Percentiles rank a stretch among this genome's conserved stretches.
Conservation (phyloP, 306 rosid species). For the Dalbergia cochinchinensis region DNA sequence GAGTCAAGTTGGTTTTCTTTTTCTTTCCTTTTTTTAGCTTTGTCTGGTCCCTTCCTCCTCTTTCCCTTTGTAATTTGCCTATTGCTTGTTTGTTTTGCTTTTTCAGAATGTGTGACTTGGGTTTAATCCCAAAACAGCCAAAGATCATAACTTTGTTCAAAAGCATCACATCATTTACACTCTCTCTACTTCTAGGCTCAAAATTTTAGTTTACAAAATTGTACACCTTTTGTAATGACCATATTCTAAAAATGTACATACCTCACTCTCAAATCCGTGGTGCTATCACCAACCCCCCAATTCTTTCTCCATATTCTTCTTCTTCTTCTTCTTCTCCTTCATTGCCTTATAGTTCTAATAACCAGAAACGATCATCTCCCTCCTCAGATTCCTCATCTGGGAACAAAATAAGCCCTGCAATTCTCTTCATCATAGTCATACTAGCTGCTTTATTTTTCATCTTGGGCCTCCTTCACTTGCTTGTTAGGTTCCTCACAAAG, state of each 20-base stretch:
- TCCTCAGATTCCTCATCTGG: constrained; percentile 63
- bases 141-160: constrained; percentile 41
- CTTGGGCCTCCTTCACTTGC: constrained; percentile 84
- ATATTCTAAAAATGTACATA: constrained; percentile 64
- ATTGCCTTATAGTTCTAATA: constrained; percentile 50
- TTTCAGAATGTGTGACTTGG: constrained; percentile 58
- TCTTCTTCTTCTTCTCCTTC: constrained; percentile 52
- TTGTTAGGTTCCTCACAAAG: constrained; percentile 74
- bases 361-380: constrained; percentile 52
- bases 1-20: constrained; percentile 33
- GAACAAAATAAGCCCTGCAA: constrained; percentile 76
- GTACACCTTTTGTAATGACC: constrained; percentile 49
- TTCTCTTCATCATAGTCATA: constrained; percentile 77
- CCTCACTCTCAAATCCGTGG: constrained; percentile 64
- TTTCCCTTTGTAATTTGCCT: constrained; percentile 22
- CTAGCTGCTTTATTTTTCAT: constrained; percentile 82
- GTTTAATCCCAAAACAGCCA: constrained; percentile 62
- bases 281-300: constrained; percentile 51
- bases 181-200: constrained; percentile 37
- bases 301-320: constrained; percentile 46
- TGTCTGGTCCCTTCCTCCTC: constrained; percentile 5
- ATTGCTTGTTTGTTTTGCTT: constrained; percentile 38
- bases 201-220: neutral
- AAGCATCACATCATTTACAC: constrained; percentile 35
- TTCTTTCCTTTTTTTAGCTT: constrained; percentile 5